Conservation (phyloP, 495 filamentous ascomycete species). For the Jackrogersella multiformis region DNA sequence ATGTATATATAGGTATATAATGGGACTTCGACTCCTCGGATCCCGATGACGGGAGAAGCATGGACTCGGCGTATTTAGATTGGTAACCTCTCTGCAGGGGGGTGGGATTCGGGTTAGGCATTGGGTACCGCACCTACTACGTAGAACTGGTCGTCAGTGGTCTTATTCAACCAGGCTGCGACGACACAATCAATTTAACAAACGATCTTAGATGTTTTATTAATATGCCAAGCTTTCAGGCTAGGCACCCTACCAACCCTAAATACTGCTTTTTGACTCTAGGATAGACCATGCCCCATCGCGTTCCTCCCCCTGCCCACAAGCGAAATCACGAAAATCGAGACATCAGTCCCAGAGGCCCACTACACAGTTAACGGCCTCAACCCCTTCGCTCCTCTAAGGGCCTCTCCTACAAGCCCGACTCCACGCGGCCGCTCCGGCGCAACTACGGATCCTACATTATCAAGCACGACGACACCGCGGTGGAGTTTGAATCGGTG, state of each 20-base stretch:
- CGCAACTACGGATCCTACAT: constrained; percentile 5
- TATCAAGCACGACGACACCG: background rate
- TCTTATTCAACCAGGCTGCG: constrained; percentile 29
- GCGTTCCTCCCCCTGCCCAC: background rate
- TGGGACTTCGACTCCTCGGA: background rate
- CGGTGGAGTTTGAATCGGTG: background rate
- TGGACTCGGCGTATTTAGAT: constrained; percentile 29
- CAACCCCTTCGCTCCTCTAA: background rate
- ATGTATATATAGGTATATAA: constrained; percentile 35
- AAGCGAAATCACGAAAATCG: background rate
- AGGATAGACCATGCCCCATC: too few species aligned
- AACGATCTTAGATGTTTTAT: too few species aligned
- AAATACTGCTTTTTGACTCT: too few species aligned
- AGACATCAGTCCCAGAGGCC: background rate
- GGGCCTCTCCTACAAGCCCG: background rate
- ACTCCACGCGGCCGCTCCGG: background rate
- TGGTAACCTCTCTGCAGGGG: background rate
- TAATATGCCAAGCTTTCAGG: too few species aligned
- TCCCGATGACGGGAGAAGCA: too few species aligned
- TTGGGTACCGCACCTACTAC: background rate
- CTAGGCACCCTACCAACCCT: too few species aligned
- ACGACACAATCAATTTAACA: constrained; percentile 1
- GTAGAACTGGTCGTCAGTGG: constrained; percentile 1
- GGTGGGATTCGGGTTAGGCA: background rate
- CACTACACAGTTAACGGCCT: background rate